These are phyloP conservation scores for Fomitiporia mediterranea DNA, from an alignment of 1,284 basidiomycete genomes.

Conservation along the genomic window DNA sequence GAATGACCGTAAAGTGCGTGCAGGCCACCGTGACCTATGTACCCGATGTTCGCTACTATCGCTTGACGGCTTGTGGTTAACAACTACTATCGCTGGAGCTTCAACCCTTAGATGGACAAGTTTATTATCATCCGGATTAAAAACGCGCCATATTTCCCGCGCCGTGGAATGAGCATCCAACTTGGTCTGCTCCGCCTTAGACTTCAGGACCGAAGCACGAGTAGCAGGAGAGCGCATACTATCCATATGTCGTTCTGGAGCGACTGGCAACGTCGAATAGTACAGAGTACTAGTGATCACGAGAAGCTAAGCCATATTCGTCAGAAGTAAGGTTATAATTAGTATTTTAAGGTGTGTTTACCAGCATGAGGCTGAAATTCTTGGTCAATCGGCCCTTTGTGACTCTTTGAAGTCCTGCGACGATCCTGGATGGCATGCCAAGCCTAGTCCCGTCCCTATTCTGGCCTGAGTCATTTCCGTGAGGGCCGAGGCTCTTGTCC, in stretches of 20 bases:
- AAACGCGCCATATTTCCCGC: slow-evolving; percentile 71
- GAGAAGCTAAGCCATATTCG: slow-evolving; percentile 47
- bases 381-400: slow-evolving; percentile 63
- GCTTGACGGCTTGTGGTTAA: slow-evolving; percentile 41
- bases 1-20: slow-evolving; percentile 48
- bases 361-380: slow-evolving; percentile 77
- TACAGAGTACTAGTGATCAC: slow-evolving; percentile 71
- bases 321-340: neutral
- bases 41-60: slow-evolving; percentile 32
- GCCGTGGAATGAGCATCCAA: slow-evolving; percentile 40
- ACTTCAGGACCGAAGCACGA: slow-evolving; percentile 34
- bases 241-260: slow-evolving; percentile 34
- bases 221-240: slow-evolving; percentile 21
- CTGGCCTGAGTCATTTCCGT: slow-evolving; percentile 26
- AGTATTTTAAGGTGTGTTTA: slow-evolving; percentile 33
- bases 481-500: slow-evolving; percentile 46
- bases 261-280: slow-evolving; percentile 56
- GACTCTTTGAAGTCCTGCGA: neutral
- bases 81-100: slow-evolving; percentile 70
- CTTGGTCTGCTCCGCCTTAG: slow-evolving; percentile 28
- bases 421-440: neutral
- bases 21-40: slow-evolving; percentile 35
- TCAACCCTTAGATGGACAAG: slow-evolving; percentile 81
- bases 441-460: neutral
- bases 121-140: slow-evolving; percentile 70